phyloP scores from a whole-genome alignment of 129 eudicot species.

The Centrapalus pauciflorus region DNA sequence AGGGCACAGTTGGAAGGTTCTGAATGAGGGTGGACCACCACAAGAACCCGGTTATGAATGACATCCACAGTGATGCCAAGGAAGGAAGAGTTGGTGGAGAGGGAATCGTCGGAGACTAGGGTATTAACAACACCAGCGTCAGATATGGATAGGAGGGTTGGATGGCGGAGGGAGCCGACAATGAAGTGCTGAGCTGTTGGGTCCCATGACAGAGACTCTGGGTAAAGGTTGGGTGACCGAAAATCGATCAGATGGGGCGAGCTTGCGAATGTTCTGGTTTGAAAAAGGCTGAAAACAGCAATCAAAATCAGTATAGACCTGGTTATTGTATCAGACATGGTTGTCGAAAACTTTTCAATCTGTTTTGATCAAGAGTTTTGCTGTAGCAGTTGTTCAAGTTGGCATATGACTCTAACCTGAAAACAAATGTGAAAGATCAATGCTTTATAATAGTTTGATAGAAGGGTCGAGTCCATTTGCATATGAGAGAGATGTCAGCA shows the following conservation, averaged over 20 bases:
- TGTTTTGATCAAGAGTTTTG: neutral
- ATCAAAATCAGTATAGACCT: slow-evolving; percentile 20
- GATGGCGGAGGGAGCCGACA: slow-evolving; percentile 56
- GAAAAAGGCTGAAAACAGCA: slow-evolving; percentile 14
- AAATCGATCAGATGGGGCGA: slow-evolving; percentile 60
- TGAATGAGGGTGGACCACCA: slow-evolving; percentile 40
- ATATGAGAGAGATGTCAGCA: too few species aligned
- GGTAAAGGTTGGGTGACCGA: slow-evolving; percentile 70
- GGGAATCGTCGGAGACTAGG: slow-evolving; percentile 46
- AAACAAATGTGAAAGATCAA: slow-evolving; percentile 8
- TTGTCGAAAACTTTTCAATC: neutral
- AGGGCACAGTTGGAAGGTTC: slow-evolving; percentile 48
- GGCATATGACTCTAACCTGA: slow-evolving; percentile 6
- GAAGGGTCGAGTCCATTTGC: too few species aligned
- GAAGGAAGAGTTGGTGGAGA: slow-evolving; percentile 55
- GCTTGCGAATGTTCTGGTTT: slow-evolving; percentile 20
- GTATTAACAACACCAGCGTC: slow-evolving; percentile 71
- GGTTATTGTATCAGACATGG: slow-evolving; percentile 27
- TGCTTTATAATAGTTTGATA: too few species aligned
- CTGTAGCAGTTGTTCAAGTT: neutral
- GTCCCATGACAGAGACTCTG: slow-evolving; percentile 70
- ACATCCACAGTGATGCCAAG: slow-evolving; percentile 66
- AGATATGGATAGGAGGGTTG: slow-evolving; percentile 56
- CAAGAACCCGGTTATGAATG: slow-evolving; percentile 47
- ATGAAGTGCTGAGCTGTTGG: slow-evolving; percentile 67